Conservation (phyloP, 768 basidiomycete species). For the Chalciporus chontae region DNA sequence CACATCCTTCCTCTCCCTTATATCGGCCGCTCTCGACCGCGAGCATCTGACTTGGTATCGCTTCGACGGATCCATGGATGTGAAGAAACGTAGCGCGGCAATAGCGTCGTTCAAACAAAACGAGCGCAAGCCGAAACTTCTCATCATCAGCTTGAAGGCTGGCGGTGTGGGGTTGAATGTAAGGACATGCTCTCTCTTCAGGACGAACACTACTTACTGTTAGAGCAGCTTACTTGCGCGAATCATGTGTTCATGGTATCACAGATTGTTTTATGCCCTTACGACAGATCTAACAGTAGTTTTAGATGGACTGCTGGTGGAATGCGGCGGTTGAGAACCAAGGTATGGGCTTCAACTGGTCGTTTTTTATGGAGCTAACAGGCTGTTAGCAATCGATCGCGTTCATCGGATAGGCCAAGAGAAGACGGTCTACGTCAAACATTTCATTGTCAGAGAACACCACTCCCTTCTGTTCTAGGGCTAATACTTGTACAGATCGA, state of each 20-base stretch:
- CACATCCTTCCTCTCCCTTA: constrained; percentile 82
- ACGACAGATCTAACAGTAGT: constrained; percentile 2
- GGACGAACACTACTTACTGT: neutral
- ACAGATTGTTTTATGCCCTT: constrained; percentile 2
- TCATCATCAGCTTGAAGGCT: constrained; percentile 81
- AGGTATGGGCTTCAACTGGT: constrained; percentile 38
- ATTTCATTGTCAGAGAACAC: constrained; percentile 64
- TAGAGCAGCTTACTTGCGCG: constrained; percentile 62
- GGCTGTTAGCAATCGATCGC: constrained; percentile 70
- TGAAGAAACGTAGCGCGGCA: constrained; percentile 74
- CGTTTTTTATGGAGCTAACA: constrained; percentile 3
- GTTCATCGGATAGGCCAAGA: constrained; percentile 86
- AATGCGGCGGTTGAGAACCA: constrained; percentile 81
- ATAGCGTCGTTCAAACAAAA: constrained; percentile 73
- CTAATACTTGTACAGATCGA: constrained; percentile 44
- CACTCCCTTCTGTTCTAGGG: neutral
- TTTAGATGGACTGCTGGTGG: constrained; percentile 92
- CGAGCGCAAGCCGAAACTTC: constrained; percentile 67
- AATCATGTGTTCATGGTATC: constrained; percentile 84
- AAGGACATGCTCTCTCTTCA: constrained; percentile 19
- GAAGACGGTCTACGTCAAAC: constrained; percentile 77
- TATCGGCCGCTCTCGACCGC: constrained; percentile 64
- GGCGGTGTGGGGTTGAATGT: constrained; percentile 92
- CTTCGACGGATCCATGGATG: constrained; percentile 91
- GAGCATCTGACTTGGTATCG: constrained; percentile 69